Conservation (phyloP, 495 filamentous ascomycete species). For the Xylaria cubensis region DNA sequence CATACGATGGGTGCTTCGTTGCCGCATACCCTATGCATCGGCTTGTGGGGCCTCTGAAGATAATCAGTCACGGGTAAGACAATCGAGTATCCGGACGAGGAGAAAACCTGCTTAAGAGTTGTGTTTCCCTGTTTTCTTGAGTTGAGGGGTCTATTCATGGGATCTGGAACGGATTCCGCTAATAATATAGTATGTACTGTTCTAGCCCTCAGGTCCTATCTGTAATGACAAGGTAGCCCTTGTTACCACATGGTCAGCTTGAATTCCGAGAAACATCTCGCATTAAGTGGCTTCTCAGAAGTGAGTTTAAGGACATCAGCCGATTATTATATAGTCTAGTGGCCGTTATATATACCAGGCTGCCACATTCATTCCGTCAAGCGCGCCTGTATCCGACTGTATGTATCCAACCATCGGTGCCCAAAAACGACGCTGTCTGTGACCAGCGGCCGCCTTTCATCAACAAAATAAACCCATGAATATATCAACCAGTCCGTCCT, state of each 20-base stretch:
- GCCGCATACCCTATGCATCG: not conserved
- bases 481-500: not conserved
- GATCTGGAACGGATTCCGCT: not conserved
- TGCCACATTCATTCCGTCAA: not conserved
- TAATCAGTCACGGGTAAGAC: not conserved
- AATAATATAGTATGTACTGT: not conserved
- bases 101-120: constrained; percentile 4
- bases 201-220: too few species aligned
- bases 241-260: not conserved
- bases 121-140: constrained; percentile 7
- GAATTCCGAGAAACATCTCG: not conserved
- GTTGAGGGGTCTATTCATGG: not conserved
- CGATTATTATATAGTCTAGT: constrained; percentile 18
- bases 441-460: not conserved
- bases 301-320: not conserved
- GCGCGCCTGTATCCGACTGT: not conserved
- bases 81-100: not conserved
- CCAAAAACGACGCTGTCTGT: not conserved
- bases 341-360: not conserved
- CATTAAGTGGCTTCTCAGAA: not conserved
- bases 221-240: too few species aligned
- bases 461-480: not conserved
- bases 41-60: not conserved
- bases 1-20: constrained; percentile 5
- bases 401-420: not conserved